phyloP scores from a whole-genome alignment of 768 basidiomycete genomes.

The Mycena polygramma region DNA sequence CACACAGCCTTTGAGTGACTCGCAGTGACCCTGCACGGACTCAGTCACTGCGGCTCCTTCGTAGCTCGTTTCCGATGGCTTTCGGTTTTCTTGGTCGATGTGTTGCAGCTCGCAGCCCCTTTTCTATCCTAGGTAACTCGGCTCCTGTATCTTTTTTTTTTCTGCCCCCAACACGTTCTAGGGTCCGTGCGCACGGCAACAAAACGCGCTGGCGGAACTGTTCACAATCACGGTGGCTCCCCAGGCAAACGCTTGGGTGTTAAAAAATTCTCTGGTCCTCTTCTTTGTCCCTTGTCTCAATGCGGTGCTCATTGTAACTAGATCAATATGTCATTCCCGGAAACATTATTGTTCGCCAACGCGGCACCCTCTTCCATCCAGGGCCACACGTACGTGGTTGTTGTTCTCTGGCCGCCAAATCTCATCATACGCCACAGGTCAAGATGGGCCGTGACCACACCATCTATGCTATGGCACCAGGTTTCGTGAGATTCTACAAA shows the following conservation, averaged over 20 bases:
- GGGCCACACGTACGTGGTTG: conserved; percentile 91
- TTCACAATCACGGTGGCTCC: conserved; percentile 93
- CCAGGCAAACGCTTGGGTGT: conserved; percentile 94
- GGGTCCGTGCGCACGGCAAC: conserved; percentile 93
- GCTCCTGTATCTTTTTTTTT: conserved; percentile 2
- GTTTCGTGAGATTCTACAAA: conserved; percentile 95
- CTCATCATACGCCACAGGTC: conserved; percentile 64
- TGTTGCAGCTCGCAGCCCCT: conserved; percentile 56
- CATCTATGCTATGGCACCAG: conserved; percentile 89
- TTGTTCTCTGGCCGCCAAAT: conserved; percentile 15
- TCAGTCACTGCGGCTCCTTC: not conserved
- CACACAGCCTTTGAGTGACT: conserved; percentile 59
- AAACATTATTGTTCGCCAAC: conserved; percentile 95
- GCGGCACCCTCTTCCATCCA: conserved; percentile 93
- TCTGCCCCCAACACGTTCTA: conserved; percentile 31
- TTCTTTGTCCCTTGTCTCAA: not conserved
- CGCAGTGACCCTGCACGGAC: too few relatives aligned
- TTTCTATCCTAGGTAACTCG: conserved; percentile 58
- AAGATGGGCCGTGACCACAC: conserved; percentile 96
- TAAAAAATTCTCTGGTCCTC: conserved; percentile 94
- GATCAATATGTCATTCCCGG: conserved; percentile 95
- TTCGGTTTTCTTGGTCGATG: conserved; percentile 44
- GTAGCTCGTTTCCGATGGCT: not conserved
- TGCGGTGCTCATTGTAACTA: conserved; percentile 46
- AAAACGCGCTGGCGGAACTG: conserved; percentile 95